Base-by-base conservation (phyloP, 148 eudicot genomes). In the Rhododendron williamsianum region DNA sequence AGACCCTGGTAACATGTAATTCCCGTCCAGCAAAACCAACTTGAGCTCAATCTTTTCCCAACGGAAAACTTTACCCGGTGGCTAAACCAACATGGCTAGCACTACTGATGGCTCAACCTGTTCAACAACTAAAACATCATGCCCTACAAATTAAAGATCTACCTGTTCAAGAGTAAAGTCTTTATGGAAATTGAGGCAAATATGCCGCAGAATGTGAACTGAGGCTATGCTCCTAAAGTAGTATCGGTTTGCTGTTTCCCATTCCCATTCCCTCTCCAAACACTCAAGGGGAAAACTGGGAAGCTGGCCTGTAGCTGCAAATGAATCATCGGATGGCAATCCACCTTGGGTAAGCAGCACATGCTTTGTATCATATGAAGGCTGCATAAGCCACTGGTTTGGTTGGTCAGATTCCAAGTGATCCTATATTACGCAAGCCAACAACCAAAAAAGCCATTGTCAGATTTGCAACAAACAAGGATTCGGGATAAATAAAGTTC, bases 181-280 rank as follows among this genome's bases (percentile, higher is more conserved):
- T 84, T 95, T 95, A 72, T 95, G 95, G 88, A 94, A 93, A 84
- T 89, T 95, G 51, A 92, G 85, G 85, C 96, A 92, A 79, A 92
- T 91, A 84, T 92, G 93, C 86, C 89, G 91, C 65, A 97, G 87
- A 87, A 80, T 86, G 82, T 90, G 87, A 82, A 93, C 87, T 45
- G 98, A 97, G 74, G 93, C 92, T 85, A 97, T 87, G 87, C 98
- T 91, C 91, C 93, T 94, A 88, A 97, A 97, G 90, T 94, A 95
- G 90, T 89, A 92, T 72, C 85, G 87, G 79, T 95, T 97, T 56
- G 93, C 95, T 74, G 87, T 84, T 87, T 81, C 91, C 98, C 96
- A 92, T 87, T 81, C 91, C 98, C 96, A 92, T 45, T 84, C 91
- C 71, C 85, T 87, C 78, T 87, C 93, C 11, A 87, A 80, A 83